Evolutionary conservation across 805 yeast species (phyloP).

Genomic region (Candida pseudofarinosa): DNA sequence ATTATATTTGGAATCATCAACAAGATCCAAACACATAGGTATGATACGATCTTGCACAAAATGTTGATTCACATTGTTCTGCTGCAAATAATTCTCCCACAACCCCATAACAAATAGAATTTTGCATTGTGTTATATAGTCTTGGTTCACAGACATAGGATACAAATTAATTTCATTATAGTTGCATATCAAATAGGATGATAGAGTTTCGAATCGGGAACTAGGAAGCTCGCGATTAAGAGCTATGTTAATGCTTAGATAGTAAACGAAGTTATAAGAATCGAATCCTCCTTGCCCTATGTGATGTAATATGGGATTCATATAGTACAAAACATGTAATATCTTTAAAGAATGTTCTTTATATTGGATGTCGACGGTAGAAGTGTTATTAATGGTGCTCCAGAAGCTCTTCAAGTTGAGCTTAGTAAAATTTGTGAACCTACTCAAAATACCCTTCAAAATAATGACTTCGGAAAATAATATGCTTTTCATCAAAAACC

Average conservation of each 20-base stretch:
- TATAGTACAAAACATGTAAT: conserved; percentile 38
- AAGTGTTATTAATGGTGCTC: not conserved
- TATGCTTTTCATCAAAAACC: conserved; percentile 38
- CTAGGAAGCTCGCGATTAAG: conserved; percentile 19
- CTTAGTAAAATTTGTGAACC: conserved; percentile 21
- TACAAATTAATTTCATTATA: conserved; percentile 32
- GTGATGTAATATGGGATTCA: conserved; percentile 46
- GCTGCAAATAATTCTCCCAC: conserved; percentile 44
- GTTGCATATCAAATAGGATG: conserved; percentile 27
- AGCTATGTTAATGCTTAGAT: conserved; percentile 41
- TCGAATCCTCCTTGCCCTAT: conserved; percentile 66
- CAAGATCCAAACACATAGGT: conserved; percentile 31
- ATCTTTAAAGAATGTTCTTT: conserved; percentile 25
- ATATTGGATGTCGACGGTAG: conserved; percentile 21
- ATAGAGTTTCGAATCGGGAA: conserved; percentile 27
- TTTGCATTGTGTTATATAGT: conserved; percentile 32
- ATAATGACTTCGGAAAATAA: conserved; percentile 48
- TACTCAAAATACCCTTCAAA: conserved; percentile 45
- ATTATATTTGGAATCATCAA: conserved; percentile 17
- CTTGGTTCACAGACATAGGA: conserved; percentile 20
- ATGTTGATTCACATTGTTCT: conserved; percentile 9
- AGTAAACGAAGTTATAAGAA: conserved; percentile 56
- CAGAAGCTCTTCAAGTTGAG: not conserved
- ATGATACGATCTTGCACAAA: conserved; percentile 23
- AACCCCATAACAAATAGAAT: conserved; percentile 44